Evolutionary conservation across 176 grass and related monocot genomes (phyloP).

Genomic region (Puccinellia tenuiflora): DNA sequence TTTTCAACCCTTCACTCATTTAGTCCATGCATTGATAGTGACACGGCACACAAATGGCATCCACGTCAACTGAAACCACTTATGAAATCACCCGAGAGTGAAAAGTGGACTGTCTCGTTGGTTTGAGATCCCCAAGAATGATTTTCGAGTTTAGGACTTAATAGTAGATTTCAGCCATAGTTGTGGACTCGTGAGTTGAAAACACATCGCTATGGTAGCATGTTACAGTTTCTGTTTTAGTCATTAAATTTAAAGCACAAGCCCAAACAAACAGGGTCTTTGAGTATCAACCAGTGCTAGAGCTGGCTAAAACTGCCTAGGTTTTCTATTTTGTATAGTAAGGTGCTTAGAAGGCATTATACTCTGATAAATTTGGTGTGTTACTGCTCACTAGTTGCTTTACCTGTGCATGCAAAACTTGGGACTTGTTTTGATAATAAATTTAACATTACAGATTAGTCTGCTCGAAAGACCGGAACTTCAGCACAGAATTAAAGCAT

Average conservation of each 20-base stretch:
- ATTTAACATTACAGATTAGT: constrained; percentile 70
- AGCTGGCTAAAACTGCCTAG: not conserved
- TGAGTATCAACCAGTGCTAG: not conserved
- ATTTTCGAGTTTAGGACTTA: not conserved
- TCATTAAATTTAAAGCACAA: not conserved
- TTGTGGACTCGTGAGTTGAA: not conserved
- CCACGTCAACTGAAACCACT: not conserved
- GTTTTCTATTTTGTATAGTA: not conserved
- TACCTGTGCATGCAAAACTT: not conserved
- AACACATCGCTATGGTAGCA: not conserved
- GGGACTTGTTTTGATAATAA: not conserved
- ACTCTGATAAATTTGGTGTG: not conserved
- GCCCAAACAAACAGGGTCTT: not conserved
- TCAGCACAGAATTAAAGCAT: constrained; percentile 80
- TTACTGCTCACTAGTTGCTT: constrained; percentile 14
- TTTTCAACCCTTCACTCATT: not conserved
- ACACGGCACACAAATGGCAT: not conserved
- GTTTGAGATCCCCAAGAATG: not conserved
- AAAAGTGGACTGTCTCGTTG: not conserved
- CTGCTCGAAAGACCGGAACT: constrained; percentile 85
- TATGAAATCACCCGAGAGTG: not conserved
- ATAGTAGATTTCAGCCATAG: not conserved
- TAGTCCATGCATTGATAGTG: not conserved
- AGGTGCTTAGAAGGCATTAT: not conserved
- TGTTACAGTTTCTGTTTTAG: not conserved